Evolutionary conservation across 208 protist species (phyloP), one percentile per base, ranked within the genome.

Genomic region (Acanthamoeba sp.): DNA sequence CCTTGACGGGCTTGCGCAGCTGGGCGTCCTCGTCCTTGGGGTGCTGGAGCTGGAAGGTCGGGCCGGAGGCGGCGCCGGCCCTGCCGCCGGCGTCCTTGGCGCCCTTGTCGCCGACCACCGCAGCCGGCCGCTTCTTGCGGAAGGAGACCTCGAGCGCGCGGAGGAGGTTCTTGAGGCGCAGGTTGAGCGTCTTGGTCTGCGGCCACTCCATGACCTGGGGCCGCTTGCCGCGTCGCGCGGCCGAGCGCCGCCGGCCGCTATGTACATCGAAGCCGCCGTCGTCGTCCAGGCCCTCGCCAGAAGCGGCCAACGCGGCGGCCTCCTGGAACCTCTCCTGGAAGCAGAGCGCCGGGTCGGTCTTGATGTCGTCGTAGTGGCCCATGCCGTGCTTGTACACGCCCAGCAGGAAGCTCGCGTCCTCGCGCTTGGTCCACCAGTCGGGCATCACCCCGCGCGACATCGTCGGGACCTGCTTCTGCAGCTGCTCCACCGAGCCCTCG

Each of bases 301-400:
- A 40, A 10, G 36, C 69, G 16, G 69, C 69, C 69, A 80, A 27
- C 78, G 45, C 24, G 4, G 45, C 78, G 16, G 78, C 78, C 34
- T 87, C 78, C 45, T 87, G 78, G 78, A 87, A 87, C 32, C 78
- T 52, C 78, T 87, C 78, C 34, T 87, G 78, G 73, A 96, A 76
- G 59, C 87, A 82, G 1, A 96, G 64, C 38, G 36, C 40, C 1
- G 94, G 88, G 55, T 96, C 95, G 59, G 16, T n/a, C 57, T 94
- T 94, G 24, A 96, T 95, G 14, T 94, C 95, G 0, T 85, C 48
- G 62, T 94, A 96, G 76, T 93, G 93, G 18, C 95, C 94, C 55
- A 94, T 95, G 14, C 96, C 96, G 91, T 97, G 85, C 71, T 93
- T 95, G 48, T 95, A 96, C 7, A 94, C 57, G 62, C 96, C 96